These are phyloP conservation scores for Cyberlindnera nakhonratchasimensis DNA, from an alignment of 805 yeast species.

Conservation along the genomic window DNA sequence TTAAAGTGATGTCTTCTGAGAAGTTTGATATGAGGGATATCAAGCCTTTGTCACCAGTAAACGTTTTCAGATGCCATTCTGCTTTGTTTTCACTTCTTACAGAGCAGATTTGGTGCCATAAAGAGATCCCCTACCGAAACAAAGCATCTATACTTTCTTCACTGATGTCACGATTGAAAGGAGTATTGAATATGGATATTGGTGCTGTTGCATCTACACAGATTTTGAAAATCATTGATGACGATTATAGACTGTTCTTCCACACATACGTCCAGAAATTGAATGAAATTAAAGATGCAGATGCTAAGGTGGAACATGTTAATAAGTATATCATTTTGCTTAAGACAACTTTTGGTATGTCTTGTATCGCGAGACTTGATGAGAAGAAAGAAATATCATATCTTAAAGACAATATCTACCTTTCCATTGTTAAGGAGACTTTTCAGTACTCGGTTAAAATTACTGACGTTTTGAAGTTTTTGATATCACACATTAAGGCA, in stretches of 20 bases:
- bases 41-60: slow-evolving; percentile 5
- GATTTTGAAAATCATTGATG: not conserved
- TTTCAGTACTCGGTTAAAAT: slow-evolving; percentile 10
- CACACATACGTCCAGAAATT: slow-evolving; percentile 5
- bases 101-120: slow-evolving; percentile 5
- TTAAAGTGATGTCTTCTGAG: slow-evolving; percentile 13
- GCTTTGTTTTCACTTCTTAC: not conserved
- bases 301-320: slow-evolving; percentile 13
- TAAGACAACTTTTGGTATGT: slow-evolving; percentile 20
- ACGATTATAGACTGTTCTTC: slow-evolving; percentile 7
- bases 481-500: slow-evolving; percentile 16
- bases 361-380: slow-evolving; percentile 3
- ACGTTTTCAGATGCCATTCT: slow-evolving; percentile 6
- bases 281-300: not conserved
- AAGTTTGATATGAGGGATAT: slow-evolving; percentile 14
- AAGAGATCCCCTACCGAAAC: not conserved
- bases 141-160: slow-evolving; percentile 6
- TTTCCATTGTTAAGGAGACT: slow-evolving; percentile 7
- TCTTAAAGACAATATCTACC: slow-evolving; percentile 13
- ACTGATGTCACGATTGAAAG: slow-evolving; percentile 9
- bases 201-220: not conserved
- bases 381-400: slow-evolving; percentile 5
- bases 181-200: not conserved
- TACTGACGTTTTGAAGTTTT: slow-evolving; percentile 18
- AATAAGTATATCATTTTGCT: slow-evolving; percentile 16